phyloP scores from a whole-genome alignment of 441 rosid species.

The Cnidoscolus chayamansa region DNA sequence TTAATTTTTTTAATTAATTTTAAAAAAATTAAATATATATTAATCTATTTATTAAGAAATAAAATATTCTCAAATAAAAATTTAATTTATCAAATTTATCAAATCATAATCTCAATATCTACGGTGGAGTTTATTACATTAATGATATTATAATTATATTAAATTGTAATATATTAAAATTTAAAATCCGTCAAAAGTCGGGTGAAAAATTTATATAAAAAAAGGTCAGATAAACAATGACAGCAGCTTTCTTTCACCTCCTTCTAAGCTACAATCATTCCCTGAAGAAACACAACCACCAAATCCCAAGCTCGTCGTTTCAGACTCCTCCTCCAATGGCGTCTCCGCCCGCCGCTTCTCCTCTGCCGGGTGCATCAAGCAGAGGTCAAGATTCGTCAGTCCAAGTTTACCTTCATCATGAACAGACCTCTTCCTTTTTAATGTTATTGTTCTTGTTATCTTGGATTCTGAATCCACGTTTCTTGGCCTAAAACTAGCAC shows the following conservation, averaged over 20 bases:
- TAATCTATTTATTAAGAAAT: too few relatives aligned
- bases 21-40: too few relatives aligned
- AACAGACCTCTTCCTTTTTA: conserved; percentile 26
- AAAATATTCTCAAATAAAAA: too few relatives aligned
- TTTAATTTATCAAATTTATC: too few relatives aligned
- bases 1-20: too few relatives aligned
- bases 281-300: not conserved
- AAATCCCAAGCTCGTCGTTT: conserved; percentile 36
- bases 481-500: conserved; percentile 14
- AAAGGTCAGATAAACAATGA: conserved; percentile 35
- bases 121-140: too few relatives aligned
- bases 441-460: conserved; percentile 1
- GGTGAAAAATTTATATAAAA: too few relatives aligned
- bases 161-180: too few relatives aligned
- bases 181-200: too few relatives aligned
- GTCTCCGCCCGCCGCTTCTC: conserved; percentile 31
- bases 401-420: conserved; percentile 15
- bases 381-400: conserved; percentile 31
- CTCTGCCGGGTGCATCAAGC: conserved; percentile 24
- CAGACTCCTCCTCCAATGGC: conserved; percentile 51
- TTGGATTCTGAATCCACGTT: conserved; percentile 19
- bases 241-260: conserved; percentile 36
- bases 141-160: too few relatives aligned
- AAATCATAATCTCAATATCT: too few relatives aligned
- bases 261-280: not conserved